Base-by-base conservation (phyloP, 2,329 filamentous ascomycete genomes). In the Anisogramma anomala region DNA sequence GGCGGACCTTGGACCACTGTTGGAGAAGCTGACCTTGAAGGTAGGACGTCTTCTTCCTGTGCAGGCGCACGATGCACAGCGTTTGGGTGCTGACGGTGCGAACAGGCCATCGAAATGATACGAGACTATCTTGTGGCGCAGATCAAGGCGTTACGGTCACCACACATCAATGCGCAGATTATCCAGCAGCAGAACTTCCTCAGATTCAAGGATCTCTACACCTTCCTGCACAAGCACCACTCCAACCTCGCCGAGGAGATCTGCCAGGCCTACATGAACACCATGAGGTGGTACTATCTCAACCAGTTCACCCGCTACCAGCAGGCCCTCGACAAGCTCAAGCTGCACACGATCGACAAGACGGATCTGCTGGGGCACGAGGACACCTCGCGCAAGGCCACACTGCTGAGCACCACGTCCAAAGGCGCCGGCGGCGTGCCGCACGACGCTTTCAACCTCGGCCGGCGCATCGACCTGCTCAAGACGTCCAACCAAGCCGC, bases 231-330 rank as follows among this genome's bases (percentile, higher is more conserved):
- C 45, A 79, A 76, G 51, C 82, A 89, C 50, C 87, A 96, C 53
- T 68, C 82, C 1, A 71, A 76, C n/a, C 74, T 98, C 5, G 86
- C 85, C 7, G 81, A 88, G 39, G 85, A 98, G 60, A 94, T 98
- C 49, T 79, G 79, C 7, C 82, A 86, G 57, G 91, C 93, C 3
- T 98, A 98, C 55, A 81, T 93, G 65, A 94, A 95, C 58, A 98
- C 93, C 0, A 98, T 98, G 86, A 78, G 87, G 39, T 98, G 91
- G 91, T 98, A 98, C 56, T 96, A 96, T 57, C 65, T 82, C 39
- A 91, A 83, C 50, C 85, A 95, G 58, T 98, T 98, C 56, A 79
- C 76, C 3, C 79, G 89, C 25, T 98, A 98, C 59, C 78, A 83
- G 49, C 79, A 80, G 52, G 80, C 91, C 0, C 68, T 98, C 5